phyloP scores from a whole-genome alignment of 2,329 filamentous ascomycete genomes.

The Aspergillus fructus region DNA sequence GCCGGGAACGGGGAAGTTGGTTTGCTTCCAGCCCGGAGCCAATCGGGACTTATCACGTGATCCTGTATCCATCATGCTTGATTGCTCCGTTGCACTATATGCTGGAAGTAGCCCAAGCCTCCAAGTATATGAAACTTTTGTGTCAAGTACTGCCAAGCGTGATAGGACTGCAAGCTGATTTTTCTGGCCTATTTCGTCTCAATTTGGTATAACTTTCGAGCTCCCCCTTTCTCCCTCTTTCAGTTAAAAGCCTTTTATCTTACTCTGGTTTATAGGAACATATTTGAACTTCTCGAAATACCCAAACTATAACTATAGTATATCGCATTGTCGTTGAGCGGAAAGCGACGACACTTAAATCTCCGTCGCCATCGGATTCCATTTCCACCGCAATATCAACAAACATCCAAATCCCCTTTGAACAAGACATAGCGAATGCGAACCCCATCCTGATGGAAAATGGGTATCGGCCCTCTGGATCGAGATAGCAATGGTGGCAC shows the following conservation, averaged over 20 bases:
- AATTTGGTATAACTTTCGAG: neutral
- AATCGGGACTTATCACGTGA: neutral
- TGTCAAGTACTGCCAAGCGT: neutral
- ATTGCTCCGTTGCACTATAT: neutral
- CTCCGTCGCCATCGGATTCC: neutral
- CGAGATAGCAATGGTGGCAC: conserved; percentile 46
- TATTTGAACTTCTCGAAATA: neutral
- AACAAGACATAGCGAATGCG: neutral
- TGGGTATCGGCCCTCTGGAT: conserved; percentile 46
- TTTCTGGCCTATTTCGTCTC: neutral
- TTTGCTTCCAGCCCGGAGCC: neutral
- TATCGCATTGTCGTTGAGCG: neutral
- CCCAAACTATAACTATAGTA: neutral
- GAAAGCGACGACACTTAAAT: neutral
- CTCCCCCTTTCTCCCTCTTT: neutral
- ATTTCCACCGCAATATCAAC: neutral
- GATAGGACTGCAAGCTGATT: neutral
- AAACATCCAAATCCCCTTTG: neutral
- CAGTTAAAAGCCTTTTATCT: neutral
- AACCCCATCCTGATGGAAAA: conserved; percentile 18
- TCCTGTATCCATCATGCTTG: neutral
- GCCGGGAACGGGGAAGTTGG: neutral
- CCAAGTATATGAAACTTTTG: neutral
- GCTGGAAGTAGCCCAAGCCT: neutral
- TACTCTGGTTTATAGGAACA: neutral